A percentile compares a stretch with the other conserved stretches of the same genome.
These are phyloP conservation scores for Mollisia scopiformis DNA, from an alignment of 2,329 filamentous ascomycete species.

Conservation along the genomic window DNA sequence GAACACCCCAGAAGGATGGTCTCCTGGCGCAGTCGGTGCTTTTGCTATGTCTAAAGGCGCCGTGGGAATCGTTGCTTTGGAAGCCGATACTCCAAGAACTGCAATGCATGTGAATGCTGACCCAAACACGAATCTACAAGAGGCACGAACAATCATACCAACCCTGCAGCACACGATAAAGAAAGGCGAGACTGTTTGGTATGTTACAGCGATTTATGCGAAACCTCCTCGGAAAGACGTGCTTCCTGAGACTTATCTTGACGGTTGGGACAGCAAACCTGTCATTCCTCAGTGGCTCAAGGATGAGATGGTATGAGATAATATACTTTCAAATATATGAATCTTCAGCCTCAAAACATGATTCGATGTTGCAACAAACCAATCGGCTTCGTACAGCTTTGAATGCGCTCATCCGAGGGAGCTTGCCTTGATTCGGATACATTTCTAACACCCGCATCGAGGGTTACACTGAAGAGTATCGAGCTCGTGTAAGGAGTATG, in stretches of 20 bases:
- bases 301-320: slow-evolving; percentile 31
- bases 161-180: slow-evolving; percentile 65
- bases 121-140: slow-evolving; percentile 77
- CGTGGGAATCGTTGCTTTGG: slow-evolving; percentile 58
- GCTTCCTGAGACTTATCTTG: slow-evolving; percentile 54
- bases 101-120: slow-evolving; percentile 75
- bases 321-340: neutral
- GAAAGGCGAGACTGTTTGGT: slow-evolving; percentile 63
- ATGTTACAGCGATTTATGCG: slow-evolving; percentile 72
- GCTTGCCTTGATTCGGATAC: neutral
- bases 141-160: slow-evolving; percentile 73
- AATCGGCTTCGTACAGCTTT: neutral
- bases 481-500: neutral
- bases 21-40: slow-evolving; percentile 52
- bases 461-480: neutral
- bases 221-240: slow-evolving; percentile 61
- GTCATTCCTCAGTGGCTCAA: slow-evolving; percentile 62
- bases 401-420: neutral
- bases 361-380: neutral
- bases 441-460: neutral
- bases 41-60: slow-evolving; percentile 60
- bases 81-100: slow-evolving; percentile 35
- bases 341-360: neutral
- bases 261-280: slow-evolving; percentile 63
- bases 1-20: slow-evolving; percentile 55